Conservation (phyloP, 2,329 filamentous ascomycete genomes). For the Xylaria sp. region DNA sequence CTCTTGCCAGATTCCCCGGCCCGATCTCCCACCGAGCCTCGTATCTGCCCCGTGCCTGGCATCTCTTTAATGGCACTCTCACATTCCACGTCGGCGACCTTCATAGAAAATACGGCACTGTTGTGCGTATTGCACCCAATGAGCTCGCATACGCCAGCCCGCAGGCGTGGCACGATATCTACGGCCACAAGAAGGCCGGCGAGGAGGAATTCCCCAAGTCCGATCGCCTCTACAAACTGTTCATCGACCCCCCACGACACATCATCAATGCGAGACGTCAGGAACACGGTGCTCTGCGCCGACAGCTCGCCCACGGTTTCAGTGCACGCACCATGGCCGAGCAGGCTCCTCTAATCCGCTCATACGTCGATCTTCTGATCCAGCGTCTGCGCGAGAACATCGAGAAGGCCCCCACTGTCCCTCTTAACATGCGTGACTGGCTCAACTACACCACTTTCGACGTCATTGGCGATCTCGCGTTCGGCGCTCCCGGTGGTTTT, state of each 20-base stretch:
- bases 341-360: constrained; percentile 55
- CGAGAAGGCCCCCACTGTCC: constrained; percentile 41
- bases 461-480: constrained; percentile 59
- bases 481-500: constrained; percentile 55
- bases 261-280: constrained; percentile 50
- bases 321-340: constrained; percentile 54
- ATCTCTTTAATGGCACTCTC: constrained; percentile 43
- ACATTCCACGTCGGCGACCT: constrained; percentile 45
- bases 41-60: constrained; percentile 42
- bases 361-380: constrained; percentile 54
- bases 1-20: constrained; percentile 45
- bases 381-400: constrained; percentile 46
- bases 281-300: constrained; percentile 51
- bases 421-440: constrained; percentile 54
- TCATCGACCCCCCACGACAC: constrained; percentile 44
- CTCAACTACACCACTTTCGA: constrained; percentile 57
- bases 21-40: constrained; percentile 46
- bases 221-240: constrained; percentile 45
- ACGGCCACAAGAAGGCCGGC: constrained; percentile 51
- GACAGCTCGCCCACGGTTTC: constrained; percentile 56
- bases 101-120: constrained; percentile 54
- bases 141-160: constrained; percentile 56
- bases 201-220: constrained; percentile 50
- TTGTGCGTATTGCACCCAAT: constrained; percentile 56
- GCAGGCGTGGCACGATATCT: constrained; percentile 56